Conservation (phyloP, 148 eudicot genomes). For the Rhododendron williamsianum region DNA sequence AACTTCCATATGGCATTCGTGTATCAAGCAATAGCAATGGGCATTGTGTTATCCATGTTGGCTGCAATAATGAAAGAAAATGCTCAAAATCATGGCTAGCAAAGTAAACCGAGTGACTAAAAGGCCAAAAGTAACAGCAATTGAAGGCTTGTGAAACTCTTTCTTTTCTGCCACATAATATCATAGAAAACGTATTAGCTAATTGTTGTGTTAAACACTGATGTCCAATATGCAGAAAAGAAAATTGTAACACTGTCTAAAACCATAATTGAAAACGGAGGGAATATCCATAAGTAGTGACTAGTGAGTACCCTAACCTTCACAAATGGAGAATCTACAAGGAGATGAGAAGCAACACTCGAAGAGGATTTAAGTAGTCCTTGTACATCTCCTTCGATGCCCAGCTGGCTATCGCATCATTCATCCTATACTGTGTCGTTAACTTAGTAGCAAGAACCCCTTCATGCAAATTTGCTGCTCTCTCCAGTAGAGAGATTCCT, state of each 20-base stretch:
- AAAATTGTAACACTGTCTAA: not conserved
- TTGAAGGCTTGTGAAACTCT: not conserved
- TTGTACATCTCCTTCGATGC: slow-evolving; percentile 88
- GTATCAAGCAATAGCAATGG: slow-evolving; percentile 84
- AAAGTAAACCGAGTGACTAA: not conserved
- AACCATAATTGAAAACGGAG: not conserved
- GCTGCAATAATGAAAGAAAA: slow-evolving; percentile 39
- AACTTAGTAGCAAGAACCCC: slow-evolving; percentile 61
- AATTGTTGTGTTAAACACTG: not conserved
- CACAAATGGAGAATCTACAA: slow-evolving; percentile 75
- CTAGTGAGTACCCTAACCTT: slow-evolving; percentile 35
- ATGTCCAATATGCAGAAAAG: not conserved
- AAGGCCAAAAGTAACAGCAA: not conserved
- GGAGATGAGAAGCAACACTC: slow-evolving; percentile 64
- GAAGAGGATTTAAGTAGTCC: slow-evolving; percentile 60
- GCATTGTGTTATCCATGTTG: slow-evolving; percentile 75
- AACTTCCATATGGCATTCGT: slow-evolving; percentile 70
- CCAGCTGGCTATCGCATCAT: slow-evolving; percentile 81
- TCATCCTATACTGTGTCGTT: slow-evolving; percentile 76
- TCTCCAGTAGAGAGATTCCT: slow-evolving; percentile 65
- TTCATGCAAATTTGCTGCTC: slow-evolving; percentile 58
- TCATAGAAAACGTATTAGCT: not conserved
- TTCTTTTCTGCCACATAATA: not conserved
- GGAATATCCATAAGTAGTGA: not conserved
- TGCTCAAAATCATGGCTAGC: slow-evolving; percentile 6